Evolutionary conservation across 2,329 filamentous ascomycete species (phyloP).

Genomic region (Curvularia eragrostidis): DNA sequence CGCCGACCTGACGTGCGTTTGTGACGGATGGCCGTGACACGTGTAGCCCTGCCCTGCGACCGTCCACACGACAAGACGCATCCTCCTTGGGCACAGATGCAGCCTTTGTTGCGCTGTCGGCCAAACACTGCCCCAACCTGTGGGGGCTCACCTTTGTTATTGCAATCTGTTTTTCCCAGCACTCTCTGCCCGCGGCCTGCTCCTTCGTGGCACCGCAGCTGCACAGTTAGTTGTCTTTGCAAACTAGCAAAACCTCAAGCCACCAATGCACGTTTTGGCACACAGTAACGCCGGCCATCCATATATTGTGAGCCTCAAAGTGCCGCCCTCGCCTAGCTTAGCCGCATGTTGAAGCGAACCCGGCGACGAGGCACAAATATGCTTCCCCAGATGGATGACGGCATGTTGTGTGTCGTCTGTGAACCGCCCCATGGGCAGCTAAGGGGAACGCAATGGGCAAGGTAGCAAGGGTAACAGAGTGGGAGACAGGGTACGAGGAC

Average conservation of each 20-base stretch:
- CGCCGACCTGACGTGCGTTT: conserved; percentile 9
- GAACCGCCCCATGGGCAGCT: neutral
- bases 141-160: neutral
- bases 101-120: conserved; percentile 8
- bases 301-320: neutral
- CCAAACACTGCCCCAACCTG: neutral
- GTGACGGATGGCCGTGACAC: conserved; percentile 20
- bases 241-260: neutral
- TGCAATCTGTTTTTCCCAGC: neutral
- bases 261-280: neutral
- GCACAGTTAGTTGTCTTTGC: neutral
- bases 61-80: conserved; percentile 5
- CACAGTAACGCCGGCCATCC: neutral
- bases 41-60: conserved; percentile 18
- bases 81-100: conserved; percentile 5
- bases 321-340: conserved; percentile 19
- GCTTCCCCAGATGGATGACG: neutral
- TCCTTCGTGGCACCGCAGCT: neutral
- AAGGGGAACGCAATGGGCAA: neutral
- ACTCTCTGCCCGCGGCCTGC: neutral
- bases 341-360: conserved; percentile 16
- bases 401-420: neutral
- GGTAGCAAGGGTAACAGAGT: neutral
- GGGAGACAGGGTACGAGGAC: neutral
- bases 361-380: neutral